Percentiles rank a stretch among this genome's conserved stretches.
phyloP scores from a whole-genome alignment of 1,139 yeast species.

The Debaryomyces singareniensis region DNA sequence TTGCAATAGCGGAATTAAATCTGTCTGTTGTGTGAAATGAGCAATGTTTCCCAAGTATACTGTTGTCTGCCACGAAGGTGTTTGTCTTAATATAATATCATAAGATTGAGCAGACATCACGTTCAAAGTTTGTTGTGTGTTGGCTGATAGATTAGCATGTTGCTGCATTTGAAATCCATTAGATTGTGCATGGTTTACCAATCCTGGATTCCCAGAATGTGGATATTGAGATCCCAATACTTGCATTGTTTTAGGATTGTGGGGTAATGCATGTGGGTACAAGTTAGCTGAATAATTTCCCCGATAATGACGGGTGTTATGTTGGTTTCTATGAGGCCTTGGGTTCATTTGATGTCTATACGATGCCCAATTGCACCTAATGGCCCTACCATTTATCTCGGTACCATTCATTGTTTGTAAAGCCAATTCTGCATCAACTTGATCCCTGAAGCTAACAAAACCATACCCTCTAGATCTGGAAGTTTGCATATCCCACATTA shows the following conservation, averaged over 20 bases:
- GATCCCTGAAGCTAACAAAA: constrained; percentile 71
- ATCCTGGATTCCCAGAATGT: neutral
- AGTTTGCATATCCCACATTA: constrained; percentile 97
- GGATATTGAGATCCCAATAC: constrained; percentile 4
- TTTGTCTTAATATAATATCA: constrained; percentile 66
- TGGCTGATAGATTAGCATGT: constrained; percentile 2
- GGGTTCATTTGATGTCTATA: constrained; percentile 44
- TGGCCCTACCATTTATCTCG: constrained; percentile 64
- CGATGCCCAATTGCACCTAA: constrained; percentile 87
- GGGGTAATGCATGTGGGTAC: constrained; percentile 9
- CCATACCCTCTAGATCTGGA: constrained; percentile 91
- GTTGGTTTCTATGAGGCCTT: constrained; percentile 7
- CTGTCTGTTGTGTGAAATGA: constrained; percentile 66
- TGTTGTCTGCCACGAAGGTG: constrained; percentile 84
- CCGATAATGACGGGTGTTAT: constrained; percentile 11
- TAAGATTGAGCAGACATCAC: constrained; percentile 51
- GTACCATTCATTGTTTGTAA: constrained; percentile 71
- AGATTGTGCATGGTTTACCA: neutral
- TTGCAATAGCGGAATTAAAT: constrained; percentile 69
- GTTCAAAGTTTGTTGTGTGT: constrained; percentile 13
- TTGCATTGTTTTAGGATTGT: neutral
- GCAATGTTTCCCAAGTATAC: constrained; percentile 85
- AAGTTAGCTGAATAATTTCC: constrained; percentile 11
- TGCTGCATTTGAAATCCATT: neutral
- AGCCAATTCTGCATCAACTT: constrained; percentile 69